Evolutionary conservation across 164 flowering plant genomes (phyloP).

Genomic region (Chimonanthus praecox): DNA sequence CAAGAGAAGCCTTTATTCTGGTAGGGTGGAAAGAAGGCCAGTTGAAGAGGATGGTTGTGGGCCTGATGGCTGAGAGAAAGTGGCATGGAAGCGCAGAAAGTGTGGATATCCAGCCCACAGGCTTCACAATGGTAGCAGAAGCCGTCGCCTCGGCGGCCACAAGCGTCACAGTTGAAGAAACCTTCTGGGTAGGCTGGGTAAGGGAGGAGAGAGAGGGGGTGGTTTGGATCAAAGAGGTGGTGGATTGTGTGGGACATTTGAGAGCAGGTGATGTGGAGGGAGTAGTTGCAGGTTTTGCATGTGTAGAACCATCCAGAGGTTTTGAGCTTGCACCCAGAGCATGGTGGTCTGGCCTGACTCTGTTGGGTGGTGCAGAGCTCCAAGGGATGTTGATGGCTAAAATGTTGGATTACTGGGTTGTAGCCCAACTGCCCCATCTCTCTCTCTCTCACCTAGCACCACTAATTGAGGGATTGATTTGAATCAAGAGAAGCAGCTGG

Average conservation of each 20-base stretch:
- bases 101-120: slow-evolving; percentile 33
- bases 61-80: slow-evolving; percentile 16
- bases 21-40: slow-evolving; percentile 30
- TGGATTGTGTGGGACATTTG: slow-evolving; percentile 14
- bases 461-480: too few species aligned
- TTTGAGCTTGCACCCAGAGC: slow-evolving; percentile 18
- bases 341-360: not conserved
- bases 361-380: slow-evolving; percentile 7
- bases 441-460: slow-evolving; percentile 2
- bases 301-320: slow-evolving; percentile 13
- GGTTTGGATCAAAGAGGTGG: slow-evolving; percentile 29
- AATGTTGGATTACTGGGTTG: slow-evolving; percentile 9
- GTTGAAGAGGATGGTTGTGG: slow-evolving; percentile 31
- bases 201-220: slow-evolving; percentile 28
- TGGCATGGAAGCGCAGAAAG: slow-evolving; percentile 30
- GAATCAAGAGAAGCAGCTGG: too few species aligned
- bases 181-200: slow-evolving; percentile 32
- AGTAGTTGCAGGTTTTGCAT: slow-evolving; percentile 22
- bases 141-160: slow-evolving; percentile 30
- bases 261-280: slow-evolving; percentile 22
- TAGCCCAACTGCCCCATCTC: slow-evolving; percentile 10
- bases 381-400: slow-evolving; percentile 21
- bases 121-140: slow-evolving; percentile 36
- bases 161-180: slow-evolving; percentile 36
- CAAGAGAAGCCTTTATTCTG: slow-evolving; percentile 26